Evolutionary conservation across 208 protist species (phyloP).

Genomic region (Zelonia costaricensis): DNA sequence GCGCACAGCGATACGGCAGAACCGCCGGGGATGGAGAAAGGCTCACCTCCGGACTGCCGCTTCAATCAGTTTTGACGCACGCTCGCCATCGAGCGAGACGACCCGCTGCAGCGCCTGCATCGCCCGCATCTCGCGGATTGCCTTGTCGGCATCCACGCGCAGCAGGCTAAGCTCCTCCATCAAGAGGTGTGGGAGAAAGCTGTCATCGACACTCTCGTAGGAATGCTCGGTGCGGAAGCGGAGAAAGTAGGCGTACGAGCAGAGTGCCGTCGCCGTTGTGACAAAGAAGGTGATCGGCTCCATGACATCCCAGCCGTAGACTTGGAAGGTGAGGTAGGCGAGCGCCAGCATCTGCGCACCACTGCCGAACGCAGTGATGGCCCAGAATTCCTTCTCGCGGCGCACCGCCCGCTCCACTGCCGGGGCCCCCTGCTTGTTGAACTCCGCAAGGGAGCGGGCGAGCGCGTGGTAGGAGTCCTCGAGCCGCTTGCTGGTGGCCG

Average conservation of each 20-base stretch:
- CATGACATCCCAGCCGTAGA: constrained; percentile 87
- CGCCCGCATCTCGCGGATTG: constrained; percentile 18
- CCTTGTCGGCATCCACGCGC: constrained; percentile 15
- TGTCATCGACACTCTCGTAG: constrained; percentile 54
- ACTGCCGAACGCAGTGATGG: constrained; percentile 50
- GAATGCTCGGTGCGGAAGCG: constrained; percentile 47
- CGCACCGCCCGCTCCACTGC: constrained; percentile 20
- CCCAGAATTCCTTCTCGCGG: constrained; percentile 64
- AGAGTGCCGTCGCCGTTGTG: constrained; percentile 54
- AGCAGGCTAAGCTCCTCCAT: constrained; percentile 26
- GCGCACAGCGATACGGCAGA: neutral
- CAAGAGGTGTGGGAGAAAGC: constrained; percentile 36
- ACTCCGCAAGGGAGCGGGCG: constrained; percentile 1
- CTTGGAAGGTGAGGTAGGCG: constrained; percentile 75
- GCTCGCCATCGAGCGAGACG: constrained; percentile 12
- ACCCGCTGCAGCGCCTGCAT: constrained; percentile 27
- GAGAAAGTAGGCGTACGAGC: constrained; percentile 59
- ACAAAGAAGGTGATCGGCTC: constrained; percentile 84
- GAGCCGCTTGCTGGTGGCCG: constrained; percentile 9
- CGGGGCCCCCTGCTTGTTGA: neutral
- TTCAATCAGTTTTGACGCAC: constrained; percentile 13
- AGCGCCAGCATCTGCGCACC: constrained; percentile 71
- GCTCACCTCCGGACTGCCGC: constrained; percentile 7
- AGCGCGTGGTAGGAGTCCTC: neutral
- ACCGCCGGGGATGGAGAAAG: neutral